A percentile compares a stretch with the other conserved stretches of the same genome.
phyloP scores from a whole-genome alignment of 805 yeast genomes.

The Zygoascus ofunaensis region DNA sequence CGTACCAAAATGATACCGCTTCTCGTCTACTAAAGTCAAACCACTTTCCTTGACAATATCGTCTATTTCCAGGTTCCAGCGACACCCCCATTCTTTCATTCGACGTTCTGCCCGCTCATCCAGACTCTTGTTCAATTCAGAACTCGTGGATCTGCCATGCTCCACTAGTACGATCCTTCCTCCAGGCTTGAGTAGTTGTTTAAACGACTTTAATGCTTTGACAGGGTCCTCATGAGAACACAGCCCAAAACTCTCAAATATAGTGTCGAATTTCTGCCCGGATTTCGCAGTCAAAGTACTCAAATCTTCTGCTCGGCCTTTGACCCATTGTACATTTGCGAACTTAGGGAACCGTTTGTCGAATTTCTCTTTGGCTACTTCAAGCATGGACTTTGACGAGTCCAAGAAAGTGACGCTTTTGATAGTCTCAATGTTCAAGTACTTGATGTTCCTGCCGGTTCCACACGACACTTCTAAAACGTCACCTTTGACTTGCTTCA shows the following conservation, averaged over 20 bases:
- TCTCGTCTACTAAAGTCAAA: conserved; percentile 69
- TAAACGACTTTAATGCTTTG: conserved; percentile 66
- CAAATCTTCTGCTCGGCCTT: conserved; percentile 81
- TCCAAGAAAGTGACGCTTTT: conserved; percentile 78
- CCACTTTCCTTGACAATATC: conserved; percentile 79
- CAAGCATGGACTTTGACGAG: conserved; percentile 79
- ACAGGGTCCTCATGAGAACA: conserved; percentile 96
- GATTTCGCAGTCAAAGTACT: conserved; percentile 41
- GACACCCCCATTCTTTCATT: conserved; percentile 88
- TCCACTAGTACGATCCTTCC: conserved; percentile 84
- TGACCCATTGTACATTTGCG: conserved; percentile 73
- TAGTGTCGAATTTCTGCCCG: conserved; percentile 67
- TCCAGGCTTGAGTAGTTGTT: conserved; percentile 66
- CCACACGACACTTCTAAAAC: conserved; percentile 94
- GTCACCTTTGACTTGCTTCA: conserved; percentile 74
- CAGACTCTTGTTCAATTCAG: conserved; percentile 65
- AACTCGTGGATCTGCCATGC: conserved; percentile 75
- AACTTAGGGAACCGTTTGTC: conserved; percentile 55
- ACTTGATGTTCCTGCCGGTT: conserved; percentile 86
- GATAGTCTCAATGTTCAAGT: conserved; percentile 49
- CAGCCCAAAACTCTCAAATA: conserved; percentile 87
- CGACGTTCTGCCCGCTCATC: conserved; percentile 79
- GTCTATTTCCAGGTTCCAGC: conserved; percentile 94
- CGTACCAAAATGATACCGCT: conserved; percentile 81
- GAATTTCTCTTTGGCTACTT: conserved; percentile 66